phyloP scores from a whole-genome alignment of 176 grass and related monocot species.

The Leersia perrieri region DNA sequence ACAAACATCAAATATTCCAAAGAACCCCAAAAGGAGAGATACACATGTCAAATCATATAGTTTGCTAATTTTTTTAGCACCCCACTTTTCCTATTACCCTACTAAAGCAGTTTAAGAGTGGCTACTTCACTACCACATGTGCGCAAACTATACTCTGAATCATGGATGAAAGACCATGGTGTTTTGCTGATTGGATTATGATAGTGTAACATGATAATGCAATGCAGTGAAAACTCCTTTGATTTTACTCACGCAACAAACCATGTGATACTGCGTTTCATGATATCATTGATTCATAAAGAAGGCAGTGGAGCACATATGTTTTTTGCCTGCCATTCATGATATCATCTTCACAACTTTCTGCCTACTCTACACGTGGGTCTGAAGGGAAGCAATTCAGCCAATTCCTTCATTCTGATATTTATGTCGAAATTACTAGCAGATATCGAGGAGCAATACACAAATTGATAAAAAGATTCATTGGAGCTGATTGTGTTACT shows the following conservation, averaged over 20 bases:
- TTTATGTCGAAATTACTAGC: not conserved
- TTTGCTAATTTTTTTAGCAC: not conserved
- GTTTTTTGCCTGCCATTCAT: not conserved
- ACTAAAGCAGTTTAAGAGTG: not conserved
- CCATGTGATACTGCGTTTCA: not conserved
- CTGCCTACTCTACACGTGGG: not conserved
- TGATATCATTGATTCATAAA: not conserved
- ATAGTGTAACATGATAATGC: not conserved
- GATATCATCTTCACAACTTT: not conserved
- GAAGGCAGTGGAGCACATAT: too few species aligned
- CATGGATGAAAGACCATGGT: not conserved
- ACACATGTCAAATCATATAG: not conserved
- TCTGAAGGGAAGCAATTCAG: constrained; percentile 6
- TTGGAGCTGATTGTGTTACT: not conserved
- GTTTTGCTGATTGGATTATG: not conserved
- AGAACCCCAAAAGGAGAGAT: not conserved
- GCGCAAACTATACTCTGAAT: not conserved
- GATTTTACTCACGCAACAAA: not conserved
- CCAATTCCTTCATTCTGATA: not conserved
- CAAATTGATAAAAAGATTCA: not conserved
- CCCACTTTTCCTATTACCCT: not conserved
- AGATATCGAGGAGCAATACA: not conserved
- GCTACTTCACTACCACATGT: not conserved
- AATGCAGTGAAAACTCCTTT: not conserved
- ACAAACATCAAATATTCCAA: not conserved